A percentile compares a stretch with the other conserved stretches of the same genome.
Evolutionary conservation across 2,329 filamentous ascomycete genomes (phyloP).

Genomic region (Annulohypoxylon truncatum): DNA sequence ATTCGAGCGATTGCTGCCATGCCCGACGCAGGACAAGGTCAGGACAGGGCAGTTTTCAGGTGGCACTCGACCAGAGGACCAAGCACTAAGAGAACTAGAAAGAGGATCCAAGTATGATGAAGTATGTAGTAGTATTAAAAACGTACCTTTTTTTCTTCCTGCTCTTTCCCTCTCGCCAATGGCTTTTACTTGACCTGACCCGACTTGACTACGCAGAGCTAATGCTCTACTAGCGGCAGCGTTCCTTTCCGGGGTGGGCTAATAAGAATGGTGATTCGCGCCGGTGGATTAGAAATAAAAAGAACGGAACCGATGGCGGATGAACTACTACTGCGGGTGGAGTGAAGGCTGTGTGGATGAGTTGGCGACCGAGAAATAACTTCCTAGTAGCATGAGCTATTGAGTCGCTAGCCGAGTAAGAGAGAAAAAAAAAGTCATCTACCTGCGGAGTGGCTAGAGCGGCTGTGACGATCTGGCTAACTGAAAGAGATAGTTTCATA

Average conservation of each 20-base stretch:
- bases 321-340: constrained; percentile 46
- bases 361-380: constrained; percentile 42
- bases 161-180: constrained; percentile 6
- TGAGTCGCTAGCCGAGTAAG: constrained; percentile 43
- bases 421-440: constrained; percentile 10
- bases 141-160: constrained; percentile 35
- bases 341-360: constrained; percentile 36
- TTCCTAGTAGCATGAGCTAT: constrained; percentile 45
- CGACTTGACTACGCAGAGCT: constrained; percentile 32
- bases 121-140: constrained; percentile 25
- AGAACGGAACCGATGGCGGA: constrained; percentile 45
- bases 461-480: constrained; percentile 37
- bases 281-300: constrained; percentile 40
- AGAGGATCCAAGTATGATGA: constrained; percentile 11
- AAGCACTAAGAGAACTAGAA: background rate
- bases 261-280: constrained; percentile 42
- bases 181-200: background rate
- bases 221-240: constrained; percentile 41
- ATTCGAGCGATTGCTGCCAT: constrained; percentile 27
- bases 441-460: constrained; percentile 33
- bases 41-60: constrained; percentile 32
- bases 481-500: constrained; percentile 23
- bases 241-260: constrained; percentile 42
- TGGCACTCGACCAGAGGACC: constrained; percentile 18
- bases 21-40: constrained; percentile 26